A percentile compares a stretch with the other conserved stretches of the same genome.
phyloP scores from a whole-genome alignment of 1,284 basidiomycete genomes.

The Xerocomus nothofagi region DNA sequence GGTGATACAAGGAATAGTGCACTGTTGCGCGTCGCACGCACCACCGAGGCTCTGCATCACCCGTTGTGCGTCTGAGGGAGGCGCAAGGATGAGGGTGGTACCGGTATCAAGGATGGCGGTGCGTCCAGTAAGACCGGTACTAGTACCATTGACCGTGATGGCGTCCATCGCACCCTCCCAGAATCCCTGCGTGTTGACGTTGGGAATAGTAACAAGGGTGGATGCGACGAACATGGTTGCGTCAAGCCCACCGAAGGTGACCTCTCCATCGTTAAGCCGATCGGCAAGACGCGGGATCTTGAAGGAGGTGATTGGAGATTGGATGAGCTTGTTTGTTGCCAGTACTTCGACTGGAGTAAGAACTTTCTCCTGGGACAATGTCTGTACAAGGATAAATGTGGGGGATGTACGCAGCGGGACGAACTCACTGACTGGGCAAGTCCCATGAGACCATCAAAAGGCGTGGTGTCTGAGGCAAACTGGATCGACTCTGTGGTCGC shows the following conservation, averaged over 20 bases:
- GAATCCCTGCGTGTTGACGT: constrained; percentile 68
- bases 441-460: constrained; percentile 86
- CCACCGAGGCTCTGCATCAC: constrained; percentile 66
- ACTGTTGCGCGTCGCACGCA: constrained; percentile 60
- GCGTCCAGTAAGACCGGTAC: constrained; percentile 55
- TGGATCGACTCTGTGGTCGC: constrained; percentile 62
- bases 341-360: constrained; percentile 78
- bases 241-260: constrained; percentile 82
- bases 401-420: background rate
- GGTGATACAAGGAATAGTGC: constrained; percentile 78
- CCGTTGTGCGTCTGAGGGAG: constrained; percentile 56
- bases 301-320: constrained; percentile 74
- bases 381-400: constrained; percentile 34
- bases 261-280: constrained; percentile 73
- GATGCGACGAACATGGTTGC: constrained; percentile 59
- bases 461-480: constrained; percentile 52
- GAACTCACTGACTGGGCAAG: constrained; percentile 66
- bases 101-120: constrained; percentile 81
- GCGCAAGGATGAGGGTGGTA: constrained; percentile 67
- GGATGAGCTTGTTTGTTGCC: constrained; percentile 58
- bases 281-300: constrained; percentile 78
- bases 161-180: constrained; percentile 72
- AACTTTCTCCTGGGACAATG: constrained; percentile 64
- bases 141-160: constrained; percentile 56
- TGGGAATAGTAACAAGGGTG: constrained; percentile 57